phyloP scores from a whole-genome alignment of 2,329 filamentous ascomycete species.

The Scopulariopsis brevicaulis region DNA sequence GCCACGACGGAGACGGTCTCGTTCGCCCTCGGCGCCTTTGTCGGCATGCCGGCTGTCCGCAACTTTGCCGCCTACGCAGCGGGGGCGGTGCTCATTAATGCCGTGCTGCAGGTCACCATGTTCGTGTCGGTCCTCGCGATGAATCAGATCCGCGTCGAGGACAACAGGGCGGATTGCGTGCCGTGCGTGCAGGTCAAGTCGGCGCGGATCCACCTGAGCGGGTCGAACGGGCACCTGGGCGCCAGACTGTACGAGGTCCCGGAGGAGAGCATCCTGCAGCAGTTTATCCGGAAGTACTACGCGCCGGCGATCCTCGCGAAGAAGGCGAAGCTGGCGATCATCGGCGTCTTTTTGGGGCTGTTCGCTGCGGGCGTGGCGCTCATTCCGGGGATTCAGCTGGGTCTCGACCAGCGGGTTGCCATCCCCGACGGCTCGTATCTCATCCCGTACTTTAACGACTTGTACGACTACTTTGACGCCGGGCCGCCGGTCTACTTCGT shows the following conservation, averaged over 20 bases:
- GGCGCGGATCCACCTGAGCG: slow-evolving; percentile 54
- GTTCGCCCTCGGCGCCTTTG: slow-evolving; percentile 84
- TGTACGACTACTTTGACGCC: slow-evolving; percentile 83
- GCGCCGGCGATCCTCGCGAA: slow-evolving; percentile 71
- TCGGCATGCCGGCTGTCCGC: slow-evolving; percentile 94
- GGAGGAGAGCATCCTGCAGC: slow-evolving; percentile 74
- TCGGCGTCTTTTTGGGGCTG: slow-evolving; percentile 75
- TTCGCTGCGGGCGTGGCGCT: slow-evolving; percentile 79
- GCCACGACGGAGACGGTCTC: slow-evolving; percentile 90
- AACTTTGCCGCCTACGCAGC: slow-evolving; percentile 97
- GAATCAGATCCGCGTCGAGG: slow-evolving; percentile 85
- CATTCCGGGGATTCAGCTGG: slow-evolving; percentile 73
- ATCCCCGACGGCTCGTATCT: slow-evolving; percentile 90
- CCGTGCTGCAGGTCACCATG: slow-evolving; percentile 92
- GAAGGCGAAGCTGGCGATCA: slow-evolving; percentile 64
- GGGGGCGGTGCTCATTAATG: slow-evolving; percentile 94
- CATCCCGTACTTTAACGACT: slow-evolving; percentile 91
- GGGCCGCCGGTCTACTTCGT: slow-evolving; percentile 97
- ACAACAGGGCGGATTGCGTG: slow-evolving; percentile 80
- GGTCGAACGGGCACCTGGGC: slow-evolving; percentile 45
- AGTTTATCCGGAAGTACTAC: slow-evolving; percentile 83
- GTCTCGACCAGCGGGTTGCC: slow-evolving; percentile 87
- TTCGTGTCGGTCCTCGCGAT: slow-evolving; percentile 85
- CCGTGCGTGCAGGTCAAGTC: slow-evolving; percentile 77
- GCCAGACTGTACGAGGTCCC: slow-evolving; percentile 58